Base-by-base conservation (phyloP, 305 asterid species). In the Euphrasia arctica region DNA sequence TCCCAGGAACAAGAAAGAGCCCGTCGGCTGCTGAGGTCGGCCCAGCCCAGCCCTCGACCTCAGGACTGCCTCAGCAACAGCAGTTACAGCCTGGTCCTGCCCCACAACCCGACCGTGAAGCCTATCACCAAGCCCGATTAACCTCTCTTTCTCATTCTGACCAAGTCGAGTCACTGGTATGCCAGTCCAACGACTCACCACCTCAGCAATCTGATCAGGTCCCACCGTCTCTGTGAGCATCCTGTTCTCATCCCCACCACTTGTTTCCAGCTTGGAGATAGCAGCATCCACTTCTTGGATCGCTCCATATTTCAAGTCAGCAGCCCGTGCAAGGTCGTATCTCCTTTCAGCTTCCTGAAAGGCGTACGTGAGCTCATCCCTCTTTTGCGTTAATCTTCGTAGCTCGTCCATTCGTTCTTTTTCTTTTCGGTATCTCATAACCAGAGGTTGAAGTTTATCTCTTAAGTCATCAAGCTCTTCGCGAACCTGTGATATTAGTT, bases 171-270 rank as follows among this genome's bases (percentile, higher is more conserved):
- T 87, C 3, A 92, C 95, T 0, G 96, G 98, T 43, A 89, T 89
- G 2, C 98, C 97, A 0, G 97, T 92, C 98, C 97, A 89, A 0
- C 94, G 94, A 39, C 96, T 87, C 75, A 92, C 96, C 1, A 92
- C 96, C 68, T 92, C 96, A 0, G 96, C 96, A 2, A 92, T 87
- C 57, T 92, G 97, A 34, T 92, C 98, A 0, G 95, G 98, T 0
- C 98, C 97, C 0, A 92, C 98, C 0, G 96, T 77, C 67, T 92
- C 96, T 0, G 93, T 85, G 0, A 92, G 79, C 92, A 89, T 89
- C 25, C 75, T 76, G 13, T 72, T 63, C 49, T 84, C 89, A 1
- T 48, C 77, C 4, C 85, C 73, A 3, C 41, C 41, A 25, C 74
- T 68, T 0, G 78, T 47, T 70, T 92, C 97, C 0, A 92, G 95